These are phyloP conservation scores for Cryptosporidium ryanae DNA, from an alignment of 169 alveolate genomes.

Conservation along the genomic window DNA sequence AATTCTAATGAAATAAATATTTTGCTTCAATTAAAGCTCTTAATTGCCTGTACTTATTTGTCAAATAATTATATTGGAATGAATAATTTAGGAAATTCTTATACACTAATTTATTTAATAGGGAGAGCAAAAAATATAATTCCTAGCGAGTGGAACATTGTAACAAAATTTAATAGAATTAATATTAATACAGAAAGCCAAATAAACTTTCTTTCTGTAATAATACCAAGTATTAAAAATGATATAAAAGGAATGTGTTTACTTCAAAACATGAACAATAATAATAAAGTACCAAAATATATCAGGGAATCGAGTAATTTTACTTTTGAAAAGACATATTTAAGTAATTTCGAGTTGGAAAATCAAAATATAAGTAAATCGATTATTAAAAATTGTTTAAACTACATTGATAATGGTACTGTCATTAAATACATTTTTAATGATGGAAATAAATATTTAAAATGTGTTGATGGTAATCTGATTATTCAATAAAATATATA, in stretches of 20 bases:
- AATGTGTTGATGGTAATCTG: neutral
- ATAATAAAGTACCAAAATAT: too few relatives aligned
- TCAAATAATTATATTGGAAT: neutral
- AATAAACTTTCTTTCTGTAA: constrained; percentile 12
- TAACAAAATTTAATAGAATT: constrained; percentile 19
- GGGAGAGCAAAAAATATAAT: constrained; percentile 4
- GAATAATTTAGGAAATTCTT: constrained; percentile 15
- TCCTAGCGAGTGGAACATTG: constrained; percentile 34
- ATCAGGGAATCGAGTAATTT: too few relatives aligned
- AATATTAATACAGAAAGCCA: neutral
- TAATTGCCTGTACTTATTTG: constrained; percentile 35
- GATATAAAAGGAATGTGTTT: constrained; percentile 16
- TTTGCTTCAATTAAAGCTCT: constrained; percentile 29
- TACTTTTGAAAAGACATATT: too few relatives aligned
- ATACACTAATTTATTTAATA: constrained; percentile 24
- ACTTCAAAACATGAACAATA: neutral
- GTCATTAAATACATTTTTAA: neutral
- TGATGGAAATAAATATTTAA: neutral
- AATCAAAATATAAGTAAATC: constrained; percentile 3
- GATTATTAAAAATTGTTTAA: constrained; percentile 34
- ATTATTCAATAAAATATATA: too few relatives aligned
- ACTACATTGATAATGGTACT: constrained; percentile 30
- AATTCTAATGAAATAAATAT: neutral
- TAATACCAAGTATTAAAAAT: constrained; percentile 14
- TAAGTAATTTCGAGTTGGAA: constrained; percentile 9